phyloP scores from a whole-genome alignment of 1,284 basidiomycete species.

The Malassezia obtusa region DNA sequence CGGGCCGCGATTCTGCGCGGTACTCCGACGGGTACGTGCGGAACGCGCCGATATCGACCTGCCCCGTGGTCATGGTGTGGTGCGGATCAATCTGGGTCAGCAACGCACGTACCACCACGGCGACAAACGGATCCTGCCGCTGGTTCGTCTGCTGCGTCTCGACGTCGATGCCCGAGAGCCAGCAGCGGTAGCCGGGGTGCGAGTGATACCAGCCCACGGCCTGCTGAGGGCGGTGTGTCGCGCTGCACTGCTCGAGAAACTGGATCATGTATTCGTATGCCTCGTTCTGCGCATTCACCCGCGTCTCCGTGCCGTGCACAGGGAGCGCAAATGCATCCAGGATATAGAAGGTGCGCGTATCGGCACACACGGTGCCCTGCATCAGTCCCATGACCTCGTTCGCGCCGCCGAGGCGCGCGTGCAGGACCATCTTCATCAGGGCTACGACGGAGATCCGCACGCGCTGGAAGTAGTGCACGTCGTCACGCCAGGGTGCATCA shows the following conservation, averaged over 20 bases:
- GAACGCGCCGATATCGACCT: conserved; percentile 97
- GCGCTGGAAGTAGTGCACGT: conserved; percentile 83
- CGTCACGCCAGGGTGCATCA: conserved; percentile 72
- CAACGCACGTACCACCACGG: conserved; percentile 69
- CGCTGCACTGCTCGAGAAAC: conserved; percentile 68
- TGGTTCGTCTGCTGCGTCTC: conserved; percentile 92
- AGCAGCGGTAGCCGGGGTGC: conserved; percentile 98
- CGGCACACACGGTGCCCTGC: conserved; percentile 87
- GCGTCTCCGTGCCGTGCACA: conserved; percentile 96
- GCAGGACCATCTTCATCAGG: conserved; percentile 98
- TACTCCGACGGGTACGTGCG: conserved; percentile 76
- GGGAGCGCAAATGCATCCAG: conserved; percentile 94
- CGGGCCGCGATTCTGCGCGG: conserved; percentile 53
- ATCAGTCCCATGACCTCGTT: conserved; percentile 99
- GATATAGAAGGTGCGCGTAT: conserved; percentile 64
- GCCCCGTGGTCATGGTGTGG: conserved; percentile 90
- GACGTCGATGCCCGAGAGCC: conserved; percentile 96
- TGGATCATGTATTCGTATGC: conserved; percentile 98
- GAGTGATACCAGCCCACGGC: conserved; percentile 99
- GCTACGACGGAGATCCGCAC: conserved; percentile 92
- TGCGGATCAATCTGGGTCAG: conserved; percentile 78
- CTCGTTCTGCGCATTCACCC: conserved; percentile 90
- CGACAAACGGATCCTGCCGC: conserved; percentile 89
- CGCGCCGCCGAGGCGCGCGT: conserved; percentile 88
- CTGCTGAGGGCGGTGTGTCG: conserved; percentile 73